Conservation (phyloP, 805 yeast species). For the Lipomyces spencermartinsiae region DNA sequence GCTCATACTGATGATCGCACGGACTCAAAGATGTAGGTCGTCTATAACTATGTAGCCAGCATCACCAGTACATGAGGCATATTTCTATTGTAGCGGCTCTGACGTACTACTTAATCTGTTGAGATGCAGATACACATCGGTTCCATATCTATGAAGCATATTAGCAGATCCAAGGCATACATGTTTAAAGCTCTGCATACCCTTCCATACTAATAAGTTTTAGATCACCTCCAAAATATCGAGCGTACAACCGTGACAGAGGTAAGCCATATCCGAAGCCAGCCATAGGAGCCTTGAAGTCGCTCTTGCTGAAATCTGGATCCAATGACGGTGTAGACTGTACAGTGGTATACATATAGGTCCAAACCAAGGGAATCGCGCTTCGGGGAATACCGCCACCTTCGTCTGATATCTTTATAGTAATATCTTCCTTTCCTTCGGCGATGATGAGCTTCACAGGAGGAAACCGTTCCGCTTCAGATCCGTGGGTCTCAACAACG, state of each 20-base stretch:
- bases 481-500: conserved; percentile 80
- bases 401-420: conserved; percentile 88
- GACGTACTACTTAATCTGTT: conserved; percentile 75
- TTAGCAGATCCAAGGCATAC: background rate
- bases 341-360: conserved; percentile 88
- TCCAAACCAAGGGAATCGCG: conserved; percentile 86
- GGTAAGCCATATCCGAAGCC: conserved; percentile 94
- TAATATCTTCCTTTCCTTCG: conserved; percentile 88
- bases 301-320: conserved; percentile 62
- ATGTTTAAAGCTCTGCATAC: conserved; percentile 41
- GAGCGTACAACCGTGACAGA: conserved; percentile 80
- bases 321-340: conserved; percentile 71
- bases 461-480: conserved; percentile 73
- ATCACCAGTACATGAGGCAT: background rate
- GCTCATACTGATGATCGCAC: background rate
- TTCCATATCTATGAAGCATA: conserved; percentile 58
- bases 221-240: conserved; percentile 82
- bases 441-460: conserved; percentile 86
- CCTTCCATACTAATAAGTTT: conserved; percentile 91
- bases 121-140: conserved; percentile 87
- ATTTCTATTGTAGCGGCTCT: conserved; percentile 59
- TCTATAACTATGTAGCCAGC: background rate
- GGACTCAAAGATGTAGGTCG: background rate
- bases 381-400: conserved; percentile 93
- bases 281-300: conserved; percentile 89